These are phyloP conservation scores for Gracilaria caudata DNA, from an alignment of 23 red algal species.

Conservation along the genomic window DNA sequence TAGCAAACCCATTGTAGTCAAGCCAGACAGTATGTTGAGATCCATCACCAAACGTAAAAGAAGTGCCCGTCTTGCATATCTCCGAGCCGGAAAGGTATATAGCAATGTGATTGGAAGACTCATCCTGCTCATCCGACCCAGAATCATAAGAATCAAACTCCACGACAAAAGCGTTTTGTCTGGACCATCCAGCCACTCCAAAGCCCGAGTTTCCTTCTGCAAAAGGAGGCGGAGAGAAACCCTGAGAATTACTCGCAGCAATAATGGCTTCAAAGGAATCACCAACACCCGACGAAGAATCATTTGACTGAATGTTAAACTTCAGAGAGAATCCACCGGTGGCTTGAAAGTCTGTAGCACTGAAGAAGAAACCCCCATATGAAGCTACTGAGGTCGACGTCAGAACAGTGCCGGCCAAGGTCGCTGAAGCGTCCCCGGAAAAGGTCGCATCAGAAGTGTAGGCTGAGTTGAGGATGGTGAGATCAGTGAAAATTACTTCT, in stretches of 20 bases:
- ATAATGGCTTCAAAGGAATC: constrained; percentile 65
- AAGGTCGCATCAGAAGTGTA: constrained; percentile 41
- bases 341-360: constrained; percentile 55
- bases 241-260: constrained; percentile 11
- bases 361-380: constrained; percentile 67
- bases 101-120: constrained; percentile 36
- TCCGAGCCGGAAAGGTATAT: constrained; percentile 49
- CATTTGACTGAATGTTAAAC: constrained; percentile 45
- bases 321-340: constrained; percentile 66
- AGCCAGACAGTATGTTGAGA: constrained; percentile 61
- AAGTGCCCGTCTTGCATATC: constrained; percentile 28
- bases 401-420: constrained; percentile 20
- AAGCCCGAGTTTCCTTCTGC: neutral
- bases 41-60: constrained; percentile 40
- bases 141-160: constrained; percentile 74
- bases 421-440: constrained; percentile 20
- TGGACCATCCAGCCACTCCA: constrained; percentile 54
- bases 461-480: constrained; percentile 53
- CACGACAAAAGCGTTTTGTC: constrained; percentile 68
- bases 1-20: constrained; percentile 70
- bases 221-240: constrained; percentile 39
- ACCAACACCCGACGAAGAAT: constrained; percentile 40
- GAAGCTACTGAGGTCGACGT: constrained; percentile 22
- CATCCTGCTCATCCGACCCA: constrained; percentile 56
- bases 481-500: constrained; percentile 56